phyloP scores from a whole-genome alignment of 352 stramenopile species.

The Phytophthora cactorum region DNA sequence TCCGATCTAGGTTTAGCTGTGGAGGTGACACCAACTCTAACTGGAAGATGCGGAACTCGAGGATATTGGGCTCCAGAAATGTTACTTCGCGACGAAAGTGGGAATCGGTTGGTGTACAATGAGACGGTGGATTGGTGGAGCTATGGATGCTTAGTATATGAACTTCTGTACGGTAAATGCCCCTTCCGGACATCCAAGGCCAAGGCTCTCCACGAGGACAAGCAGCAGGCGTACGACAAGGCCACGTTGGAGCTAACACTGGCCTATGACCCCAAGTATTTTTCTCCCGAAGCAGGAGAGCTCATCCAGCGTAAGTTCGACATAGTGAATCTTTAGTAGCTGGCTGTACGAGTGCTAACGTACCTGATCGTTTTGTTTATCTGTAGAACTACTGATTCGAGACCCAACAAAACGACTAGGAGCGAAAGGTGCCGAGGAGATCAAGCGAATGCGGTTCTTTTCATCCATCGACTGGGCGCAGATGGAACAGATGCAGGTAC shows the following conservation, averaged over 20 bases:
- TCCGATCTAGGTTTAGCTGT: conserved; percentile 97
- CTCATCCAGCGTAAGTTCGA: conserved; percentile 73
- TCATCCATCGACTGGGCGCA: conserved; percentile 72
- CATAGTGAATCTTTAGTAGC: neutral
- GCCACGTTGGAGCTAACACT: conserved; percentile 79
- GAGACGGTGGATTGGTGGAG: conserved; percentile 98
- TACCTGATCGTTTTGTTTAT: neutral
- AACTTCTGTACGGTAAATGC: conserved; percentile 96
- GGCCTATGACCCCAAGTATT: conserved; percentile 82
- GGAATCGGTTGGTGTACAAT: conserved; percentile 94
- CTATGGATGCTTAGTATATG: conserved; percentile 97
- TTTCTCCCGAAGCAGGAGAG: conserved; percentile 75
- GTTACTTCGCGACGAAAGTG: conserved; percentile 89
- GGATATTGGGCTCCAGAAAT: conserved; percentile 98
- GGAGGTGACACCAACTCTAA: conserved; percentile 90
- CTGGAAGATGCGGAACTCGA: conserved; percentile 73
- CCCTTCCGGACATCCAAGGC: conserved; percentile 96
- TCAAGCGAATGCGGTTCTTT: conserved; percentile 87
- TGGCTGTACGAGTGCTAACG: neutral
- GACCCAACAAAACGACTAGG: conserved; percentile 77
- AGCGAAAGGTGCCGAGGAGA: conserved; percentile 70
- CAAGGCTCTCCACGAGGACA: conserved; percentile 92
- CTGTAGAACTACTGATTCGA: conserved; percentile 72
- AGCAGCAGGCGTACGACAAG: conserved; percentile 89
- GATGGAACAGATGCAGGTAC: conserved; percentile 73